Evolutionary conservation across 768 basidiomycete genomes (phyloP), one percentile per base, ranked within the genome.

Genomic region (Serpula lacrymans): DNA sequence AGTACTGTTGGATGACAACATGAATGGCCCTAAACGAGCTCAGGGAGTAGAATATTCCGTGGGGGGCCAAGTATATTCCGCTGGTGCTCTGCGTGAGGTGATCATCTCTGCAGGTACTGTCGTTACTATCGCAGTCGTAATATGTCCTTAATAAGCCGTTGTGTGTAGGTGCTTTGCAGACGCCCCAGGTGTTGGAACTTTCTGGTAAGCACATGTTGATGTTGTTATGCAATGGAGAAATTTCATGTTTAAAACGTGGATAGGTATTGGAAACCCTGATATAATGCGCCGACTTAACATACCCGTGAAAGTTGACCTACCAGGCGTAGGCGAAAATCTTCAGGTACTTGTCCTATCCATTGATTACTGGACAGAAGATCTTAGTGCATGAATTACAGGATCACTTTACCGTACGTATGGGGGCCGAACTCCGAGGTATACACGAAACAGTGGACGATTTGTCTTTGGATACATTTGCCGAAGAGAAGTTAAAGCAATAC

Each of bases 281-380:
- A 36, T 51, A 26, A 31, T 47, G 35, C 39, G 33, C 14, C 30
- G 25, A 14, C 41, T 53, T 17, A 34, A 39, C 8, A 60, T 67
- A 30, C 42, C 54, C 7, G 50, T 54, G 18, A 50, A 56, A 34
- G 26, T 68, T n/a, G 53, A 66, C 32, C 55, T 62, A 21, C 64
- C 59, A 25, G 57, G 61, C 10, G 66, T 64, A 3, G 61, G 63
- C 12, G 63, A 68, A 44, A 68, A 66, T 36, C 53, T 67, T 23
- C 67, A 50, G 24, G 48, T 45, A 25, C n/a, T 24, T 34, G 13
- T 28, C 18, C 28, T 17, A 11, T 11, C 28, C n/a, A 16, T 20
- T 3, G 21, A 25, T 17, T 17, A 11, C 1, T 25, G 18, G 28
- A 29, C 22, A 8, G 21, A n/a, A 16, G 12, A 50, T 22, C 7